Evolutionary conservation across 2,329 filamentous ascomycete species (phyloP).

Genomic region (Uncinocarpus reesii): DNA sequence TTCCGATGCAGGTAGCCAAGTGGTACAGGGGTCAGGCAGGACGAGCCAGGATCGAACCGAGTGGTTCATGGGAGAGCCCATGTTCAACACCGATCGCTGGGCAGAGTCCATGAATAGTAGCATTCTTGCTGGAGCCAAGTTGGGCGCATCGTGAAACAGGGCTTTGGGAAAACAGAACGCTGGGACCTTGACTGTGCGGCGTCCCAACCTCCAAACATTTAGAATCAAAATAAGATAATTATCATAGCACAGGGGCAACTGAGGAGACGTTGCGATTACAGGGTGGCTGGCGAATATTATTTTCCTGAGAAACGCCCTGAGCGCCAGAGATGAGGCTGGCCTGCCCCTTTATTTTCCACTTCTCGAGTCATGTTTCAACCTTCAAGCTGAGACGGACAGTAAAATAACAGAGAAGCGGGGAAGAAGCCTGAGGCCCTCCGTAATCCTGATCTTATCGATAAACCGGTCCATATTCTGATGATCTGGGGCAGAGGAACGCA

Average conservation of each 20-base stretch:
- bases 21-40: too few species aligned
- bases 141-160: background rate
- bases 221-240: too few species aligned
- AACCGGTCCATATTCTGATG: background rate
- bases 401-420: conserved; percentile 4
- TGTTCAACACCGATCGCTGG: background rate
- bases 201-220: too few species aligned
- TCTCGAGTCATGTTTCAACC: conserved; percentile 1
- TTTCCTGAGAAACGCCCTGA: background rate
- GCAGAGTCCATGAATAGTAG: conserved; percentile 1
- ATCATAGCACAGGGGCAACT: too few species aligned
- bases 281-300: too few species aligned
- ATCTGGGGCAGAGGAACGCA: background rate
- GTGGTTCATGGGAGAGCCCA: too few species aligned
- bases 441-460: conserved; percentile 1
- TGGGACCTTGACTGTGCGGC: too few species aligned
- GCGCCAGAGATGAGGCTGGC: too few species aligned
- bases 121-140: background rate
- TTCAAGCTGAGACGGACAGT: conserved; percentile 2
- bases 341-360: background rate
- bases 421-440: too few species aligned
- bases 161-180: background rate
- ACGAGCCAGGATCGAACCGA: too few species aligned
- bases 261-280: too few species aligned
- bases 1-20: too few species aligned